Evolutionary conservation across 371 early-diverging fungal species (phyloP).

Genomic region (Umbelopsis sp.): DNA sequence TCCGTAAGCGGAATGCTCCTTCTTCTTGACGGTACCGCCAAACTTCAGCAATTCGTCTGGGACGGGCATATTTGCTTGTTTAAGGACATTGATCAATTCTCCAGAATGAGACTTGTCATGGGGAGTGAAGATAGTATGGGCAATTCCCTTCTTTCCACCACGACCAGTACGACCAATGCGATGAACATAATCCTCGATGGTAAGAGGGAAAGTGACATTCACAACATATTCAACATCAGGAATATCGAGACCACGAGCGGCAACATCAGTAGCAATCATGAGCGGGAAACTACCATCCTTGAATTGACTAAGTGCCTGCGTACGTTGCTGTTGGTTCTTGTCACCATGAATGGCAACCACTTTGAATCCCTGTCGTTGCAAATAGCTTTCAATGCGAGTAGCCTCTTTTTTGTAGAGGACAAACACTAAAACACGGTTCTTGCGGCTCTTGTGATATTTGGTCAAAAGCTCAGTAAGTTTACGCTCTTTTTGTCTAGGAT

Average conservation of each 20-base stretch:
- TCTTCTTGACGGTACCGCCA: conserved; percentile 96
- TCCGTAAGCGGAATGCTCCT: conserved; percentile 93
- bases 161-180: conserved; percentile 97
- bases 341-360: conserved; percentile 89
- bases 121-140: conserved; percentile 94
- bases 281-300: conserved; percentile 73
- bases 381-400: conserved; percentile 70
- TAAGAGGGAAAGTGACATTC: conserved; percentile 97
- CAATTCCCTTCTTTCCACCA: conserved; percentile 88
- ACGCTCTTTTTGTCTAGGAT: conserved; percentile 78
- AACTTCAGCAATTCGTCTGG: conserved; percentile 90
- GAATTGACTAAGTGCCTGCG: conserved; percentile 71
- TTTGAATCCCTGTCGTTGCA: conserved; percentile 79
- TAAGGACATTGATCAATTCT: conserved; percentile 88
- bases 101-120: conserved; percentile 93
- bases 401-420: conserved; percentile 96
- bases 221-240: conserved; percentile 98
- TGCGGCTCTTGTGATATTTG: conserved; percentile 78
- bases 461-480: conserved; percentile 79
- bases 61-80: conserved; percentile 84
- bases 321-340: conserved; percentile 74
- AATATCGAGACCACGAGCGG: conserved; percentile 96
- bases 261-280: conserved; percentile 94
- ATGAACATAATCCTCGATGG: conserved; percentile 93
- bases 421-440: conserved; percentile 88